Conservation (phyloP, 352 stramenopile genomes). For the Phytophthora chlamydospora region DNA sequence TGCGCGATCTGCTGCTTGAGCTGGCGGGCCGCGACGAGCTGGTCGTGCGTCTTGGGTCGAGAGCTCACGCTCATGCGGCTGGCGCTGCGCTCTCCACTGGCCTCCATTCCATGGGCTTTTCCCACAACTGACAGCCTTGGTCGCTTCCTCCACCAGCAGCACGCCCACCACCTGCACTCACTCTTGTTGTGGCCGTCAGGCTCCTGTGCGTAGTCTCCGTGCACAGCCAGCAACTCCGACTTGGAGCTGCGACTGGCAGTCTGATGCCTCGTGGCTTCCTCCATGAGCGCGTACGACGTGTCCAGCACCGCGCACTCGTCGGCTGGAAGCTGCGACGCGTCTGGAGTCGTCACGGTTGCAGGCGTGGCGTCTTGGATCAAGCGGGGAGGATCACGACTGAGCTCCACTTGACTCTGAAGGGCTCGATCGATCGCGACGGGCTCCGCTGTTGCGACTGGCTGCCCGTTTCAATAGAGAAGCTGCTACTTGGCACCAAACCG, state of each 20-base stretch:
- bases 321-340: slow-evolving; percentile 13
- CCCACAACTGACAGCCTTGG: not conserved
- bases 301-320: slow-evolving; percentile 27
- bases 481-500: too few relatives aligned
- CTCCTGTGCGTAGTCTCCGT: slow-evolving; percentile 24
- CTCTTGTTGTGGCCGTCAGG: slow-evolving; percentile 10
- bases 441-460: too few relatives aligned
- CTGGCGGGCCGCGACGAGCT: slow-evolving; percentile 42
- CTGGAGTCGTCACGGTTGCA: slow-evolving; percentile 26
- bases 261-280: slow-evolving; percentile 19
- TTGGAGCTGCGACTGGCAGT: slow-evolving; percentile 31
- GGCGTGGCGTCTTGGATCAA: not conserved
- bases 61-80: slow-evolving; percentile 25
- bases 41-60: slow-evolving; percentile 39
- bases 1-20: slow-evolving; percentile 64
- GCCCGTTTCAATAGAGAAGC: too few relatives aligned
- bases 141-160: slow-evolving; percentile 20
- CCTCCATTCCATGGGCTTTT: slow-evolving; percentile 20
- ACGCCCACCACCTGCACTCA: slow-evolving; percentile 19
- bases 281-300: slow-evolving; percentile 41
- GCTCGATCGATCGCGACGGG: too few relatives aligned
- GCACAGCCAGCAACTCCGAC: slow-evolving; percentile 23
- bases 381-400: not conserved
- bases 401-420: not conserved
- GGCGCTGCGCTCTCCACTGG: slow-evolving; percentile 21